phyloP scores from a whole-genome alignment of 768 basidiomycete species.

The Clavaria fumosa region DNA sequence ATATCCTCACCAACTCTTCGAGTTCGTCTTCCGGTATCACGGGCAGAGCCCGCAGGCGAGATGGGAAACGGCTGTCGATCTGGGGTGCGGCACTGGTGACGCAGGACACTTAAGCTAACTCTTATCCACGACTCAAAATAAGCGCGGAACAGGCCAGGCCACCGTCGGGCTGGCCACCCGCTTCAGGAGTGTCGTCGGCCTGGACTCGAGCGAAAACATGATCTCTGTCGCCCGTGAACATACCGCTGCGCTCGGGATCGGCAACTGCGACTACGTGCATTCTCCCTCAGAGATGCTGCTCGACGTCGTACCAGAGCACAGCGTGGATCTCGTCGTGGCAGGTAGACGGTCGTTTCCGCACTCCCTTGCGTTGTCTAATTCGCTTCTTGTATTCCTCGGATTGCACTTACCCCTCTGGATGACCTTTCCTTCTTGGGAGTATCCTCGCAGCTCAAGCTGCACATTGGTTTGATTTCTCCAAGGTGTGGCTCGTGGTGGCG shows the following conservation, averaged over 20 bases:
- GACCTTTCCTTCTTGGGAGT: too few relatives aligned
- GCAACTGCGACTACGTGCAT: conserved; percentile 16
- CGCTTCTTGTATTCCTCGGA: too few relatives aligned
- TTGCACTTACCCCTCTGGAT: too few relatives aligned
- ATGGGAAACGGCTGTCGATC: conserved; percentile 52
- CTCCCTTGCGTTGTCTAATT: too few relatives aligned
- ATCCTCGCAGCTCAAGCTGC: conserved; percentile 46
- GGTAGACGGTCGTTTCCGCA: too few relatives aligned
- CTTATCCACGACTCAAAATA: too few relatives aligned
- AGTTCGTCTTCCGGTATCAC: conserved; percentile 49
- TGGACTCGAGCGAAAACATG: conserved; percentile 71
- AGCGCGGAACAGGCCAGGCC: conserved; percentile 70
- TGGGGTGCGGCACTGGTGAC: conserved; percentile 77
- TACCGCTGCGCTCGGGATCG: conserved; percentile 4
- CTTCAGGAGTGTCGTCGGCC: conserved; percentile 48
- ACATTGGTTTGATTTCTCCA: conserved; percentile 70
- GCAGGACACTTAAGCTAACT: conserved; percentile 2
- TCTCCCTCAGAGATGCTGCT: conserved; percentile 39
- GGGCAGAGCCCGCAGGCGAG: conserved; percentile 9
- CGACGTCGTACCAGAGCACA: conserved; percentile 30
- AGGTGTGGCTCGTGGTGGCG: conserved; percentile 52
- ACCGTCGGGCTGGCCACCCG: conserved; percentile 36
- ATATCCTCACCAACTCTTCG: conserved; percentile 52
- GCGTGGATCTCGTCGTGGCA: conserved; percentile 52
- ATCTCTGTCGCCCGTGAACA: conserved; percentile 31